Evolutionary conservation across 1,284 basidiomycete genomes (phyloP), one percentile per base, ranked within the genome.

Genomic region (Xerocomus minutiporus): DNA sequence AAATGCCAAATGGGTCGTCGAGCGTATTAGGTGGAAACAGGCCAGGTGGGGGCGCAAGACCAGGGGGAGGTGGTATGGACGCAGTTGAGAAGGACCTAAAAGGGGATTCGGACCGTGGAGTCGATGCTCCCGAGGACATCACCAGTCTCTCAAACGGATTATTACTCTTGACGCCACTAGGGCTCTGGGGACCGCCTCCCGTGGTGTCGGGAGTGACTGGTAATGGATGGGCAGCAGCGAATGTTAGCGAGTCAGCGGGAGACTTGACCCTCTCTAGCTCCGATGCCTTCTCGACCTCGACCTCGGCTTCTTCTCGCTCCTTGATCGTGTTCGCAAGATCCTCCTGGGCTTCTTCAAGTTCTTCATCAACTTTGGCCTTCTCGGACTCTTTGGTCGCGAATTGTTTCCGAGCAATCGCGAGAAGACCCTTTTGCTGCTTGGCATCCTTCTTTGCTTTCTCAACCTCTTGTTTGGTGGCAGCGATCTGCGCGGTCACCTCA

Each of bases 401-500:
- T 73, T 99, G 97, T 73, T 99, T 99, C 75, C 88, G 89, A 8
- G 91, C 89, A 67, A 99, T 97, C 4, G 94, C 93, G 13, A 95
- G 79, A 53, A 97, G 77, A 12, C 96, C 97, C 71, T 94, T 97
- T 72, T 98, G 94, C 68, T 97, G 93, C 66, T 97, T 88, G 0
- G 91, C 91, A 47, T 98, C 94, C 73, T 94, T 97, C 75, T 86
- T 93, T 45, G 84, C 70, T 74, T 92, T 95, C 69, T 98, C 97
- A 40, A 94, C 74, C 58, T 90, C 84, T 8, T 73, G 76, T 72
- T 90, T 94, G 51, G 90, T 69, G 8, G 73, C 69, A 43, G 87
- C 83, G 41, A 86, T 87, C 70, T 94, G 84, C 54, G 84, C 80
- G 26, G 87, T 84, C 15, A 86, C 80, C 65, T 95, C 92, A 25